A percentile compares a stretch with the other conserved stretches of the same genome.
Evolutionary conservation across 306 rosid genomes (phyloP).

Genomic region (Datisca glomerata): DNA sequence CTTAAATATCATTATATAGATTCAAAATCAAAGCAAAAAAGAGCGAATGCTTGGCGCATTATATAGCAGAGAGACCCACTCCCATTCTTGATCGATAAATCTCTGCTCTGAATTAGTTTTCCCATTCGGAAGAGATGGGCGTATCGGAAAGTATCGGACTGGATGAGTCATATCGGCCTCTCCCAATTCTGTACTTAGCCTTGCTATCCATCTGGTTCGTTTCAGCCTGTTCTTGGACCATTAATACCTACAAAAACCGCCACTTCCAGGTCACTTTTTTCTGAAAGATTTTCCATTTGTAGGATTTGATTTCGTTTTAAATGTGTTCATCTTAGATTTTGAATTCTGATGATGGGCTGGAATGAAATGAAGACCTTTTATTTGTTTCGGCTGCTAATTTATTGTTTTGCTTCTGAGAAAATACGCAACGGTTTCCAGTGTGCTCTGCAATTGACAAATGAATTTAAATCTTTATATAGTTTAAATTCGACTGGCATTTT

Average conservation of each 20-base stretch:
- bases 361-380: too few species aligned
- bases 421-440: too few species aligned
- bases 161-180: slow-evolving; percentile 63
- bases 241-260: slow-evolving; percentile 69
- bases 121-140: slow-evolving; percentile 4
- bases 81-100: too few species aligned
- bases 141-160: slow-evolving; percentile 26
- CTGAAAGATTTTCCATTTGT: background rate
- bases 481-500: too few species aligned
- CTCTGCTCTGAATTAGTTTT: background rate
- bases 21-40: too few species aligned
- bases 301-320: background rate
- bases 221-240: slow-evolving; percentile 83
- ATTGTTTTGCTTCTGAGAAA: too few species aligned
- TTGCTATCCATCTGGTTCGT: slow-evolving; percentile 67
- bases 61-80: background rate
- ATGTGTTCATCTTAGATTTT: background rate
- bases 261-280: slow-evolving; percentile 58
- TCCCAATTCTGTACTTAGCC: slow-evolving; percentile 65
- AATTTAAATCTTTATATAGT: too few species aligned
- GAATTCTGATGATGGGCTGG: background rate
- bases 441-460: too few species aligned
- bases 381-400: too few species aligned
- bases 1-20: too few species aligned
- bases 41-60: background rate